Evolutionary conservation across 192 early-diverging fungal species (phyloP), one percentile per base, ranked within the genome.

Genomic region (Pilaira anomala): DNA sequence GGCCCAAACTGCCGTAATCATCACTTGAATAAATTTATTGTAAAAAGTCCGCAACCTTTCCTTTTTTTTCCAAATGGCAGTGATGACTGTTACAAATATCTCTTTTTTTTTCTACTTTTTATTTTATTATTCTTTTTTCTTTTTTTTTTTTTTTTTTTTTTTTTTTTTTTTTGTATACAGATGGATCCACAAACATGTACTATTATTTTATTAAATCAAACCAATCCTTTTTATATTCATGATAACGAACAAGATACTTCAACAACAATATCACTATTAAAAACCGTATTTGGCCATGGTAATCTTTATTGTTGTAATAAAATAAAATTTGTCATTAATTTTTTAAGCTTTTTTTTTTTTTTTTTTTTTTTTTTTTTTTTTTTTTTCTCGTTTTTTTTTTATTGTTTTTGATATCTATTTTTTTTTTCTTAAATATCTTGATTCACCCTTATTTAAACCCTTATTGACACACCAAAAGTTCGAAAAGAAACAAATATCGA

Each of bases 221-320:
- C 28, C 29, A 55, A 18, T 18, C 53, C 53, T 8, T 55, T 55
- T 19, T 30, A 55, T 55, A 55, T 55, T 19, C 7, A 26, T 36
- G 53, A 55, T 55, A 55, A 55, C 30, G 53, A 55, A 30, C 28
- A 55, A 33, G 53, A 33, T 1, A 21, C 33, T 9, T 9, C 30
- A 33, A 33, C 33, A 36, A 36, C 30, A 33, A 33, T 5, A 9
- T 8, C 53, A 19, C 11, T 55, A n/a, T 18, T 55, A 3, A 30
- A 55, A 36, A 33, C 53, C 7, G 29, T 55, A 55, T 55, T 55
- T 55, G 53, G 53, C 19, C 53, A 55, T 55, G 53, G 53, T 55
- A 55, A 55, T 54, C 2, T 9, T 54, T 19, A n/a, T 36, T 36
- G 13, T 55, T 33, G 30, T 30, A 19, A 33, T 18, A 36, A 36